Base-by-base conservation (phyloP, 805 yeast genomes). In the Pachysolen tannophilus region DNA sequence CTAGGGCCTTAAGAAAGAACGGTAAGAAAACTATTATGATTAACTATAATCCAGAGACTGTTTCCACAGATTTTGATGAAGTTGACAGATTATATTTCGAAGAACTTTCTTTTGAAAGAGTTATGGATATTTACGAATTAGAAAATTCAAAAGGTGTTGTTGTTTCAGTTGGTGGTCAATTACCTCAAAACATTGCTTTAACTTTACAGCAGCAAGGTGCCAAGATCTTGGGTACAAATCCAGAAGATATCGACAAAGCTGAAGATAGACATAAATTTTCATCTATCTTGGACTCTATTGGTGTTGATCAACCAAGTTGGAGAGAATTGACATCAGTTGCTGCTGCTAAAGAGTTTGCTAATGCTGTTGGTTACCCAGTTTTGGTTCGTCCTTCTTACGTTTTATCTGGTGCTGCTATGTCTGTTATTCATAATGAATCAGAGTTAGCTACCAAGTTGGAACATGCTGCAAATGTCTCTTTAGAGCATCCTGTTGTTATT, bases 301-400 rank as follows among this genome's bases (percentile, higher is more conserved):
- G 94, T 38, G 97, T 90, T 44, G 98, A 90, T 64, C 98, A 90
- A 65, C 98, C 98, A 29, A 95, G 96, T 26, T 90, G 98, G 98
- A 90, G 88, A 61, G 98, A 90, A 62, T 74, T 90, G 50, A 87
- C 97, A 25, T 84, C 95, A 17, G 70, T 86, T 39, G 85, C 71
- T 26, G 97, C 90, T 61, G 97, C 98, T 41, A 94, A 85, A 58
- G 77, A 65, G 29, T 90, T 90, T 56, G 97, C 97, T 39, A 82
- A 85, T 32, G 78, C 75, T 55, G 97, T 86, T 36, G 72, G 86
- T 24, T 90, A 86, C 60, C 98, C 98, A 33, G 97, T 90, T 26
- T 69, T 90, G 48, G 97, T 90, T 34, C 85, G 98, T 69, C 98
- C 98, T 20, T 88, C 97, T 17, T 90, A 90, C 55, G 98, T 90